Base-by-base conservation (phyloP, 495 filamentous ascomycete species). In the Penicillium odoratum region DNA sequence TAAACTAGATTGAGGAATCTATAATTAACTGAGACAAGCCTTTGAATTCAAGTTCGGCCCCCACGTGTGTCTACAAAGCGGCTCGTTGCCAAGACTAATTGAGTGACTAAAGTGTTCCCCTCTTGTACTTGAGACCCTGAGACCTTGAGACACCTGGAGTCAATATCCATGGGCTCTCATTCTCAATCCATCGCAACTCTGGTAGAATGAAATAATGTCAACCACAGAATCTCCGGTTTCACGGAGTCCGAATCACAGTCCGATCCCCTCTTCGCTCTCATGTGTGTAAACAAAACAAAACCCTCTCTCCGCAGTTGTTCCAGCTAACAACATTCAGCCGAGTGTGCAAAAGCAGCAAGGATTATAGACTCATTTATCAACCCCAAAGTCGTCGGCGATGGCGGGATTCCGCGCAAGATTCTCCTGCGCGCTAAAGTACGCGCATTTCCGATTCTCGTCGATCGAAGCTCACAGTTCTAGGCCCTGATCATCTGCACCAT, bases 401-500 rank as follows among this genome's bases (percentile, higher is more conserved):
- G 38, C 8, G 46, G 46, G 7, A 65, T 65, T 55, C 59, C 62
- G 10, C 49, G 49, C 26, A 61, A 53, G 48, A 62, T 65, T 18
- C 55, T 65, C 5, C 49, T 15, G 29, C 40, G 26, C 34, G 62
- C 62, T 15, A 65, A 65, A 44, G 62, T 65, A 56, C 48, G 46
- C 44, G 49, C 44, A 15, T 40, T 6, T 16, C 5, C 11, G 3
- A 40, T 40, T 11, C 8, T 11, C 11, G 8, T 9, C 33, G 21
- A 51, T 16, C 15, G 11, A 16, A 29, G 30, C 28, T 36, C 26
- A 28, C 48, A 1, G 2, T 29, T 38, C n/a, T 49, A 55, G 52
- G 52, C 42, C 18, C 52, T 55, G 28, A 47, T 55, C 15, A 55
- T 55, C 16, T 55, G 97, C 64, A 96, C 93, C 3, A 89, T 97